Evolutionary conservation across 495 filamentous ascomycete species (phyloP).

Genomic region (Neurospora sp.): DNA sequence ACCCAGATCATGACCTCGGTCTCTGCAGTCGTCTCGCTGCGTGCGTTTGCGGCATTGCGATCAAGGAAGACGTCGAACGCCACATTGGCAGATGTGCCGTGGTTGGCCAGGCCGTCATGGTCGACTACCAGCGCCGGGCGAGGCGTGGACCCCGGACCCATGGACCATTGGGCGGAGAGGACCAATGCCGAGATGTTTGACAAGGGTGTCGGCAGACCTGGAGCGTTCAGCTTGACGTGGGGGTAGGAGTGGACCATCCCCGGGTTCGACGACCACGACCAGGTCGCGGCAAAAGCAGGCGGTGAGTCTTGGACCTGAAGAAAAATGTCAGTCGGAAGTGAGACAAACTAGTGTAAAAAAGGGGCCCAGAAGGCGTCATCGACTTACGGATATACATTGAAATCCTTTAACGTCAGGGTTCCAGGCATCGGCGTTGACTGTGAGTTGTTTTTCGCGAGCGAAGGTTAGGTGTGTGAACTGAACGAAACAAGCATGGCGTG

Average conservation of each 20-base stretch:
- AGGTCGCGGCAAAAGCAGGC: constrained; percentile 20
- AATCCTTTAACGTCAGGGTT: constrained; percentile 19
- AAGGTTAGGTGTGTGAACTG: neutral
- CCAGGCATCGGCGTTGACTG: constrained; percentile 22
- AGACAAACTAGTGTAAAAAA: neutral
- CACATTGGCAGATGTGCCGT: constrained; percentile 15
- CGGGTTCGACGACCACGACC: constrained; percentile 14
- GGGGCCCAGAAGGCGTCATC: neutral
- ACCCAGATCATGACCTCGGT: constrained; percentile 27
- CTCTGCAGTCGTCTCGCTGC: constrained; percentile 14
- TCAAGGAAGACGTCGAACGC: constrained; percentile 24
- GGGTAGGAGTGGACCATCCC: constrained; percentile 21
- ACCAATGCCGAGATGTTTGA: constrained; percentile 20
- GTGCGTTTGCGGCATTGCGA: constrained; percentile 8
- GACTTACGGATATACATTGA: constrained; percentile 18
- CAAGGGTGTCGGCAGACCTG: constrained; percentile 13
- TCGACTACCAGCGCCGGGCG: constrained; percentile 9
- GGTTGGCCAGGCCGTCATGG: constrained; percentile 6
- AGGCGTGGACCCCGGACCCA: constrained; percentile 19
- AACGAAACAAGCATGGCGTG: neutral
- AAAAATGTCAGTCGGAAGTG: neutral
- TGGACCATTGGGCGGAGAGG: constrained; percentile 18
- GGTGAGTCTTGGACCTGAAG: constrained; percentile 19
- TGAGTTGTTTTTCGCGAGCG: neutral
- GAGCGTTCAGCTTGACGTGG: constrained; percentile 21